A percentile compares a stretch with the other conserved stretches of the same genome.
These are phyloP conservation scores for Collariella sp. DNA, from an alignment of 495 filamentous ascomycete species.

Conservation along the genomic window DNA sequence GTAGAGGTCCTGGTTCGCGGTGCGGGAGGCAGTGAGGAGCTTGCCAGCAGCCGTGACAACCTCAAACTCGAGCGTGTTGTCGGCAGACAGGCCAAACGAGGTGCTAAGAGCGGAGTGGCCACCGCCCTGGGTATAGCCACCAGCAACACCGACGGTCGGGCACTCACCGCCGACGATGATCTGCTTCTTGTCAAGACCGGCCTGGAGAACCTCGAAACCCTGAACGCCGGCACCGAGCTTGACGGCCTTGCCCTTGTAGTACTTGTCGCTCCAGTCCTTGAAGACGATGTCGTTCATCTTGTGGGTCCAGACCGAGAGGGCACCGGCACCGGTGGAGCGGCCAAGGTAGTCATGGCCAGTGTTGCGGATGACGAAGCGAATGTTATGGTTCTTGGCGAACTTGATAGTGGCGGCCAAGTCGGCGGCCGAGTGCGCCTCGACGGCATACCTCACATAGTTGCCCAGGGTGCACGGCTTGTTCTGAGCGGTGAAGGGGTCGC, in stretches of 20 bases:
- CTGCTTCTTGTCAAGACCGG: conserved; percentile 36
- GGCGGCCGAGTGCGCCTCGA: conserved; percentile 33
- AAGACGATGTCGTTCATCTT: conserved; percentile 41
- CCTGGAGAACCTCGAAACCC: conserved; percentile 42
- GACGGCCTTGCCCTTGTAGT: conserved; percentile 41
- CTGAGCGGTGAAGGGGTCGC: conserved; percentile 24
- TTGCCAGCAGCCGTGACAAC: conserved; percentile 45
- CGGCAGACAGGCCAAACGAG: conserved; percentile 51
- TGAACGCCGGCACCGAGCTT: conserved; percentile 53
- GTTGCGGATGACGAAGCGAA: conserved; percentile 42
- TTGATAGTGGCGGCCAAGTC: conserved; percentile 38
- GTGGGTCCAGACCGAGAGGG: conserved; percentile 45
- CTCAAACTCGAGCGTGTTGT: conserved; percentile 52
- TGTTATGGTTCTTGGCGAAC: conserved; percentile 39
- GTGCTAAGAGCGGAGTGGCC: conserved; percentile 50
- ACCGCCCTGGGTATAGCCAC: conserved; percentile 52
- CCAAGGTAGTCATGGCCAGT: conserved; percentile 42
- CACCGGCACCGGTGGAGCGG: conserved; percentile 45
- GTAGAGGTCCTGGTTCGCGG: conserved; percentile 47
- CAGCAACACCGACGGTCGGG: conserved; percentile 44
- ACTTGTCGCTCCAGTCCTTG: conserved; percentile 29
- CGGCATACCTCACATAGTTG: conserved; percentile 49
- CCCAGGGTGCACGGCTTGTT: conserved; percentile 43
- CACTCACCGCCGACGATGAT: conserved; percentile 47
- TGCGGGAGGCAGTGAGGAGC: conserved; percentile 39